Conservation (phyloP, 345 rosid species). For the Heritiera fomes region DNA sequence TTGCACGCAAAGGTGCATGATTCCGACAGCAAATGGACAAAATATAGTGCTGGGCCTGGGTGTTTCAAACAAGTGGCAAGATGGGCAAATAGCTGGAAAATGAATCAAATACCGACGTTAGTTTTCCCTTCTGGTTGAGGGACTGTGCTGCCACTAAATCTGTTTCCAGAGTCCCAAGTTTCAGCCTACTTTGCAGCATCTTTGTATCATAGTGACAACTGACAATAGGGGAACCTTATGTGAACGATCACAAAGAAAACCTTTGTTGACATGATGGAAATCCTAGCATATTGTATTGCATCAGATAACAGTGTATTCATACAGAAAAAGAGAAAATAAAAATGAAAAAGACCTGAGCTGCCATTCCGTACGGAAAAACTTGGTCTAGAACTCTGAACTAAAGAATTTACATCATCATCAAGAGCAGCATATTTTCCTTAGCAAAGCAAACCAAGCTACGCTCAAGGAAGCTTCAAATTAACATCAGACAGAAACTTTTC, state of each 20-base stretch:
- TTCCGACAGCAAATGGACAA: neutral
- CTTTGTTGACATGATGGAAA: neutral
- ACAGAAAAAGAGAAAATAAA: neutral
- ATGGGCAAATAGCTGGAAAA: neutral
- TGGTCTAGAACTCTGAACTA: neutral
- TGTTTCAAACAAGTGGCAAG: neutral
- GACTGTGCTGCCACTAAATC: neutral
- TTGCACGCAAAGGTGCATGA: neutral
- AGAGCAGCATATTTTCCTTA: neutral
- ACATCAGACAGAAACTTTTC: slow-evolving; percentile 4
- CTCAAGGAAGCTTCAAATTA: neutral
- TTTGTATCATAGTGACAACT: neutral
- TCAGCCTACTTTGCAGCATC: neutral
- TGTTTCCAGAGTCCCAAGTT: neutral
- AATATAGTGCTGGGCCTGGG: neutral
- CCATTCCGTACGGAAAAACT: neutral
- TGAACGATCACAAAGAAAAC: neutral
- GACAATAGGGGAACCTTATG: neutral
- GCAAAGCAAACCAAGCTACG: neutral
- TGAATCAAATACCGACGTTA: neutral
- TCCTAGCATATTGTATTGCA: neutral
- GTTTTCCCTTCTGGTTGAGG: neutral
- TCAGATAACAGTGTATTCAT: neutral
- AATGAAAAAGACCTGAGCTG: neutral
- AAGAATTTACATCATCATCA: neutral